Evolutionary conservation across 2,329 filamentous ascomycete species (phyloP).

Genomic region (Beauveria sp.): DNA sequence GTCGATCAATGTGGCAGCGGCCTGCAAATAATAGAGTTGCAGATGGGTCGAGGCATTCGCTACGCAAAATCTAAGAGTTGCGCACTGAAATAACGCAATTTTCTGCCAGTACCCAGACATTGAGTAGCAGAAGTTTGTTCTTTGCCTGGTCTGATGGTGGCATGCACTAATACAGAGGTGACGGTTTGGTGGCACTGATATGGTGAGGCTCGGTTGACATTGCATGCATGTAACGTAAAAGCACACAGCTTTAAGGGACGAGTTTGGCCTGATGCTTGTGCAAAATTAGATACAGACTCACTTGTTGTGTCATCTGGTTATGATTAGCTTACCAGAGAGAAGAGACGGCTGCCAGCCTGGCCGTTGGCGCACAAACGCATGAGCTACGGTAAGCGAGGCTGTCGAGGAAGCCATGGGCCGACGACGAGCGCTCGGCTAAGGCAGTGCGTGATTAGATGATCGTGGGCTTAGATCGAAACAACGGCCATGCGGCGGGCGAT

Average conservation of each 20-base stretch:
- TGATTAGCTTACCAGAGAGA: not conserved
- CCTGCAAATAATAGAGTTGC: not conserved
- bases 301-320: not conserved
- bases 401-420: not conserved
- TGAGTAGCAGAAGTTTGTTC: not conserved
- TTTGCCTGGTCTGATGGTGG: not conserved
- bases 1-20: not conserved
- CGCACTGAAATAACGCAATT: not conserved
- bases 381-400: not conserved
- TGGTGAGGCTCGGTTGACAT: not conserved
- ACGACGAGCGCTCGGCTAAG: not conserved
- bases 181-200: not conserved
- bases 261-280: not conserved
- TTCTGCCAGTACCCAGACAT: not conserved
- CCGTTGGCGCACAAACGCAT: not conserved
- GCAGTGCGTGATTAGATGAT: not conserved
- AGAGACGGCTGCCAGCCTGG: not conserved
- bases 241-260: not conserved
- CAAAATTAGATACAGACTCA: not conserved
- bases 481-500: not conserved
- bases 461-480: not conserved
- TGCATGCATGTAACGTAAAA: conserved; percentile 1
- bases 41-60: not conserved
- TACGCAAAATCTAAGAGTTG: not conserved
- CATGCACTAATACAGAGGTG: not conserved